These are phyloP conservation scores for Fraxinus sp. DNA, from an alignment of 305 asterid genomes.

Conservation along the genomic window DNA sequence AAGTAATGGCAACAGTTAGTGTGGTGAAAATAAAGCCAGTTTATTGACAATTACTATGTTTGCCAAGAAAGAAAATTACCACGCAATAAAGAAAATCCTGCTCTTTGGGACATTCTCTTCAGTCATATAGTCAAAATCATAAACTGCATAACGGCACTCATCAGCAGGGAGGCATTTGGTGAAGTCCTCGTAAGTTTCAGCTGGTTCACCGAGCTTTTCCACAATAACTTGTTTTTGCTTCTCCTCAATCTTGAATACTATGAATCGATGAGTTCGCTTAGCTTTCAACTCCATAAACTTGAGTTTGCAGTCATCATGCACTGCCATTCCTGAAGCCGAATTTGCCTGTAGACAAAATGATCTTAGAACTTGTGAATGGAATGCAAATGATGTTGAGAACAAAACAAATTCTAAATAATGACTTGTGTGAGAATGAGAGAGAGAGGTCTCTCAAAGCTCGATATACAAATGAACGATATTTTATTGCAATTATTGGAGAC, in stretches of 20 bases:
- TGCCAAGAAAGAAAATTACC: conserved; percentile 26
- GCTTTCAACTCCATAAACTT: conserved; percentile 47
- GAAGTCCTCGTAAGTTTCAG: conserved; percentile 42
- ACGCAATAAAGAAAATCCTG: conserved; percentile 51
- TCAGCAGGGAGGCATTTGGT: conserved; percentile 34
- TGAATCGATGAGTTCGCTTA: conserved; percentile 36
- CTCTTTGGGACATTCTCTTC: conserved; percentile 50
- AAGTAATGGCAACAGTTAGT: neutral
- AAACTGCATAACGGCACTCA: conserved; percentile 55
- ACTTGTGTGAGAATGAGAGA: neutral
- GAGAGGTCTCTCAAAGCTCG: neutral
- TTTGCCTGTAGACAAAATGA: conserved; percentile 34
- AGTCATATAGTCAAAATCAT: conserved; percentile 42
- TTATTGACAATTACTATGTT: neutral
- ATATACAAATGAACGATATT: neutral
- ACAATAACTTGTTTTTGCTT: conserved; percentile 33
- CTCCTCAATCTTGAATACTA: conserved; percentile 48
- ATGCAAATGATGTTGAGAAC: neutral
- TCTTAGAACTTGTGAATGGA: neutral
- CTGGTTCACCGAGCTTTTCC: conserved; percentile 36
- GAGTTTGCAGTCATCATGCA: conserved; percentile 50
- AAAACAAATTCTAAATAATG: neutral
- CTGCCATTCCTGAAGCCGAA: conserved; percentile 50
- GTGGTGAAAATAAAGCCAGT: neutral
- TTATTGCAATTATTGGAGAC: neutral